Conservation (phyloP, 140 eudicot genomes). For the Stevia rebaudiana region DNA sequence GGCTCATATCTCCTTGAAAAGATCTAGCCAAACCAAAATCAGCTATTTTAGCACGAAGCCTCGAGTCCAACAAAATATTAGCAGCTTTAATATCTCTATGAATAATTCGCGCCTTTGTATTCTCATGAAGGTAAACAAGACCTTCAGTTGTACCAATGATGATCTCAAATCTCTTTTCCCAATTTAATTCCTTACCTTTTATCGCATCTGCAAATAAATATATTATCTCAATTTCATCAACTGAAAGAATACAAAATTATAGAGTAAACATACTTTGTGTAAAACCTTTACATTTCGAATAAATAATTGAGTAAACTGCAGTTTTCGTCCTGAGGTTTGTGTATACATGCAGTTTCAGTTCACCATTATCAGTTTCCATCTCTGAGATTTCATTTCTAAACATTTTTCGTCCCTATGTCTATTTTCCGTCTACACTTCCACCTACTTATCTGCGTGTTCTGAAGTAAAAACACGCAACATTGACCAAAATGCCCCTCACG, state of each 20-base stretch:
- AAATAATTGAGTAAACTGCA: too few relatives aligned
- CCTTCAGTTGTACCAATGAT: slow-evolving; percentile 93
- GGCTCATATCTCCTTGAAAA: slow-evolving; percentile 75
- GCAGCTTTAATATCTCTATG: slow-evolving; percentile 93
- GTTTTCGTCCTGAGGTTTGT: too few relatives aligned
- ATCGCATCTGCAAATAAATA: slow-evolving; percentile 41
- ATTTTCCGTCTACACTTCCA: too few relatives aligned
- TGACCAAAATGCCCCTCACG: too few relatives aligned
- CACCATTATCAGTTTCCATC: too few relatives aligned
- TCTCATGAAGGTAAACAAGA: slow-evolving; percentile 85
- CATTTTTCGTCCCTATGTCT: too few relatives aligned
- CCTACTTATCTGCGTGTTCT: too few relatives aligned
- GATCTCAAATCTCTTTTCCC: slow-evolving; percentile 74
- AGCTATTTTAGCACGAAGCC: slow-evolving; percentile 84
- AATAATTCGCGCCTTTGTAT: slow-evolving; percentile 58
- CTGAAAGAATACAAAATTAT: not conserved
- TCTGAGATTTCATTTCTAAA: too few relatives aligned
- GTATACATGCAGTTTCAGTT: too few relatives aligned
- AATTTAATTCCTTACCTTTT: slow-evolving; percentile 60
- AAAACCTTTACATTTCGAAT: not conserved
- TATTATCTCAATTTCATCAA: not conserved
- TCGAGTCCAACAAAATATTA: slow-evolving; percentile 66
- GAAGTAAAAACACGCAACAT: too few relatives aligned
- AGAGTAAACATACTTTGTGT: not conserved
- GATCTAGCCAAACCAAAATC: slow-evolving; percentile 88